A percentile compares a stretch with the other conserved stretches of the same genome.
phyloP scores from a whole-genome alignment of 2,329 filamentous ascomycete species.

The Hypoxylon rubiginosum region DNA sequence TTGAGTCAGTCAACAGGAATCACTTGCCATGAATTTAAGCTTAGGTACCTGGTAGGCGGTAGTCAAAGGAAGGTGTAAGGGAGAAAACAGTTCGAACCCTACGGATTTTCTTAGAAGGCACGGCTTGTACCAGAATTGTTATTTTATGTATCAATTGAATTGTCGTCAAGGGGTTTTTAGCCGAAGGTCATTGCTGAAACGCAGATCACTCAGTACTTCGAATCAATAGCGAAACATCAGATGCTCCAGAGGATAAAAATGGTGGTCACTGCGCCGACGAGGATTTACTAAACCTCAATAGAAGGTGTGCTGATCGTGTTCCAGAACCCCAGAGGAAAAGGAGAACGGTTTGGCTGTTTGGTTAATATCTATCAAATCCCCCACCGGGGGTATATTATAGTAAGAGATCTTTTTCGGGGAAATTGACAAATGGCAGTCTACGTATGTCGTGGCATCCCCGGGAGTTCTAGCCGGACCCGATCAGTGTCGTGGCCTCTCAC shows the following conservation, averaged over 20 bases:
- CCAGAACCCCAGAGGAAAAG: constrained; percentile 4
- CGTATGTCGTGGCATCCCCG: constrained; percentile 3
- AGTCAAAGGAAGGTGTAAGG: background rate
- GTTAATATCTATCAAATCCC: constrained; percentile 2
- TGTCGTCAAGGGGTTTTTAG: constrained; percentile 11
- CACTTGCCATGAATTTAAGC: background rate
- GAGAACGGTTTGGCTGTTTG: background rate
- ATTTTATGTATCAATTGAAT: constrained; percentile 23
- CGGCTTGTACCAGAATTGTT: background rate
- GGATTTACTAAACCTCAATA: background rate
- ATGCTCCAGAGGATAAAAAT: constrained; percentile 19
- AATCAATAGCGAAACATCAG: constrained; percentile 33
- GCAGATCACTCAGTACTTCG: constrained; percentile 19
- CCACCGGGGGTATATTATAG: background rate
- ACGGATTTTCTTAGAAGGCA: background rate
- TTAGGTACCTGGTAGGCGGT: background rate
- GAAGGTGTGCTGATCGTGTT: constrained; percentile 1
- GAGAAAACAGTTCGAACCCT: constrained; percentile 1
- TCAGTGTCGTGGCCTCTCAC: constrained; percentile 24
- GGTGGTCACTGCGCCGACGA: constrained; percentile 9
- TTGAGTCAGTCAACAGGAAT: constrained; percentile 17
- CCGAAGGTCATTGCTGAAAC: constrained; percentile 16
- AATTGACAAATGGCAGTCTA: background rate
- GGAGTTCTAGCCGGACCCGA: constrained; percentile 5
- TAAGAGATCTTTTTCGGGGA: background rate